phyloP scores from a whole-genome alignment of 345 rosid genomes.

The Eucalyptus tenuipes region DNA sequence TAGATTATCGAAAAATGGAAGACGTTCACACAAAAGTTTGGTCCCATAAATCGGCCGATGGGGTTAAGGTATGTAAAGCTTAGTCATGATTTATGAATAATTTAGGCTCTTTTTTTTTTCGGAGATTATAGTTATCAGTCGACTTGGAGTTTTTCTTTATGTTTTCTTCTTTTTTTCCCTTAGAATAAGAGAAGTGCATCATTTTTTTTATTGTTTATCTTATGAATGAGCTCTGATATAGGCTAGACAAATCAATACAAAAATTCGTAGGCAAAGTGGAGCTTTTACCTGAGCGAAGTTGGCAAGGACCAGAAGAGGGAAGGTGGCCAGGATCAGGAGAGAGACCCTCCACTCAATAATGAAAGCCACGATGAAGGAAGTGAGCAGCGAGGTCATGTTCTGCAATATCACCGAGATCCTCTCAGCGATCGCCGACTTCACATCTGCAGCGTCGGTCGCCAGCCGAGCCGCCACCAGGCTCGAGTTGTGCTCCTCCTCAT shows the following conservation, averaged over 20 bases:
- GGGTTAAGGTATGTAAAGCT: neutral
- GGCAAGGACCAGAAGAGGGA: constrained; percentile 95
- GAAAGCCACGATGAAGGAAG: constrained; percentile 96
- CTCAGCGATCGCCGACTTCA: constrained; percentile 94
- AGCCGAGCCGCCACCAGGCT: constrained; percentile 79
- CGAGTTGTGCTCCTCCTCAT: constrained; percentile 97
- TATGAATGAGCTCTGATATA: neutral
- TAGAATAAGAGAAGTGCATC: neutral
- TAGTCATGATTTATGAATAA: neutral
- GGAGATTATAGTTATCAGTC: neutral
- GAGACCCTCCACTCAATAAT: constrained; percentile 99
- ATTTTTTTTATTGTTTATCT: neutral
- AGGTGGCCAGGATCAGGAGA: constrained; percentile 86
- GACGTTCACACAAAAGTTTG: neutral
- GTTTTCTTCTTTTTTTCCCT: neutral
- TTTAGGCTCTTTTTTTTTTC: neutral
- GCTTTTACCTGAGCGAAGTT: constrained; percentile 93
- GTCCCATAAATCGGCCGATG: neutral
- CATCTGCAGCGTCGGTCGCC: constrained; percentile 93
- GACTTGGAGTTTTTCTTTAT: neutral
- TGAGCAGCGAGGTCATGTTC: constrained; percentile 98
- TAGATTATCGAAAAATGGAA: neutral
- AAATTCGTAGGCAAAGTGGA: neutral
- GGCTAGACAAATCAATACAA: neutral
- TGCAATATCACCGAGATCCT: constrained; percentile 95